Percentiles rank a stretch among this genome's conserved stretches.
phyloP scores from a whole-genome alignment of 345 rosid genomes.

The Mangifera indica region DNA sequence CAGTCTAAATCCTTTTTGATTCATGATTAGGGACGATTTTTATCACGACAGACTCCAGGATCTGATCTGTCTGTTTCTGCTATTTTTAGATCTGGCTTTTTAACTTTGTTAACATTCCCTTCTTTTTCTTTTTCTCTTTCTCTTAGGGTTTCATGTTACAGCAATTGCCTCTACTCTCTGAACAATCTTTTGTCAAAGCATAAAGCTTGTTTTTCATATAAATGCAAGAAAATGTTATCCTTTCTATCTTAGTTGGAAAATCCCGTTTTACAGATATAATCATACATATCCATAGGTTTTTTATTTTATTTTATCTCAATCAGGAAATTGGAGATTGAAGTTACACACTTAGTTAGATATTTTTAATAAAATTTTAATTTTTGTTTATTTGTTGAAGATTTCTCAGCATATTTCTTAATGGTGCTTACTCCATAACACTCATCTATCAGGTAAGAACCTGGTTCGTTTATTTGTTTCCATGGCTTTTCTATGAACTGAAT shows the following conservation, averaged over 20 bases:
- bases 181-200: background rate
- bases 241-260: slow-evolving; percentile 19
- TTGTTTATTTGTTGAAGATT: background rate
- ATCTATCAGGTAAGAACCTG: too few relatives aligned
- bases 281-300: background rate
- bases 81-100: slow-evolving; percentile 40
- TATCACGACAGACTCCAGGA: slow-evolving; percentile 38
- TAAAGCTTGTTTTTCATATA: slow-evolving; percentile 7
- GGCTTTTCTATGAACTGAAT: too few relatives aligned
- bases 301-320: background rate
- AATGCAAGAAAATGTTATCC: slow-evolving; percentile 12
- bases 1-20: slow-evolving; percentile 28
- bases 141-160: slow-evolving; percentile 34
- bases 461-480: too few relatives aligned
- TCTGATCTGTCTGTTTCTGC: slow-evolving; percentile 52
- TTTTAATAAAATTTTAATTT: background rate
- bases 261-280: background rate
- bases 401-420: background rate
- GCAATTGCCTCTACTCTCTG: slow-evolving; percentile 14
- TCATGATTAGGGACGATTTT: slow-evolving; percentile 30
- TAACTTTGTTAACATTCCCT: slow-evolving; percentile 18
- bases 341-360: too few relatives aligned
- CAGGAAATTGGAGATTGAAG: too few relatives aligned
- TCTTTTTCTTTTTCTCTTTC: slow-evolving; percentile 7
- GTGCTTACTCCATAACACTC: background rate